A percentile compares a stretch with the other conserved stretches of the same genome.
Conservation (phyloP, 2,329 filamentous ascomycete genomes). For the Alternaria ethzedia region DNA sequence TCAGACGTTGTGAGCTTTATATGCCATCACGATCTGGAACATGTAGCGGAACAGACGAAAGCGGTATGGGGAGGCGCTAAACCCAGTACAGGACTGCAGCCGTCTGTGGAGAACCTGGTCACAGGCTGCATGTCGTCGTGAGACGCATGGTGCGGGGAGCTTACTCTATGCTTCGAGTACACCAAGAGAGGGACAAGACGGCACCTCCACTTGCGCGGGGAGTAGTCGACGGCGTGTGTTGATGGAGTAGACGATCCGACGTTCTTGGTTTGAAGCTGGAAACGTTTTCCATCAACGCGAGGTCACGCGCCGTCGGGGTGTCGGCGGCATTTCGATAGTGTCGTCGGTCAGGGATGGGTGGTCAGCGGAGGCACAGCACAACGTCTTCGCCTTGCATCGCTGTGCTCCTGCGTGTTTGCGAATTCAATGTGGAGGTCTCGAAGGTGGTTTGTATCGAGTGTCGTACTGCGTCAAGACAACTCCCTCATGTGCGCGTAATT, state of each 20-base stretch:
- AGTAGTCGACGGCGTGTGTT: neutral
- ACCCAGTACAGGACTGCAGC: slow-evolving; percentile 11
- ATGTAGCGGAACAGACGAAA: slow-evolving; percentile 10
- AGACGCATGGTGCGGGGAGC: slow-evolving; percentile 1
- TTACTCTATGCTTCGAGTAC: slow-evolving; percentile 1
- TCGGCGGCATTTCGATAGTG: neutral
- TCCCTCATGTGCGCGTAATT: neutral
- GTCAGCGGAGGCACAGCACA: neutral
- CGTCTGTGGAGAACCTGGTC: slow-evolving; percentile 8
- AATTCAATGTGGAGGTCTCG: neutral
- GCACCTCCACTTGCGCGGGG: neutral
- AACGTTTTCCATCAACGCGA: neutral
- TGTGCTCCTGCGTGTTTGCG: neutral
- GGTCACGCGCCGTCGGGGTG: neutral
- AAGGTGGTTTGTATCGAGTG: neutral
- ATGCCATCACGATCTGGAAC: neutral
- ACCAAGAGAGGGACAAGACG: neutral
- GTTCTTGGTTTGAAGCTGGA: neutral
- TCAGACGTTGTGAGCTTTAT: slow-evolving; percentile 3
- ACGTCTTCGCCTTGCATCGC: neutral
- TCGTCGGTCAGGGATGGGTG: neutral
- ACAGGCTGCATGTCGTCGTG: neutral
- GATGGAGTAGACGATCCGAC: slow-evolving; percentile 2
- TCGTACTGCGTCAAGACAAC: neutral
- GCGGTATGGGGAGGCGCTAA: slow-evolving; percentile 18